Evolutionary conservation across 495 filamentous ascomycete species (phyloP).

Genomic region (Mytilinidion resinicola): DNA sequence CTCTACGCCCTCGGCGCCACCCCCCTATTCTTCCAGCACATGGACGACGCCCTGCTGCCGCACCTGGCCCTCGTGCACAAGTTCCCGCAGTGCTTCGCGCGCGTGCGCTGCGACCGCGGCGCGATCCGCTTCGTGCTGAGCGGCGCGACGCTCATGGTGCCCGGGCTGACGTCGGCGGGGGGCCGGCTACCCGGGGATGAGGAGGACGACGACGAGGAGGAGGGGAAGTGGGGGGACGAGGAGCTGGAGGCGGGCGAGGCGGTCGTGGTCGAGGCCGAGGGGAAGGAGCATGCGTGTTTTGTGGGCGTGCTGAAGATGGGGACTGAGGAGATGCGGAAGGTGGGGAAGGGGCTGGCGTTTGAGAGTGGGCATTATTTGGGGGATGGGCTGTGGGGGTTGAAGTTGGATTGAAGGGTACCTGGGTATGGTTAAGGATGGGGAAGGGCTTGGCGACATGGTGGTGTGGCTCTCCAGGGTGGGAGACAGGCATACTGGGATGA

Average conservation of each 20-base stretch:
- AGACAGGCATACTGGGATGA: not conserved
- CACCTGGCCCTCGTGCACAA: conserved; percentile 48
- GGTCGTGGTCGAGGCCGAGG: conserved; percentile 85
- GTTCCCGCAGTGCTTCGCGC: conserved; percentile 60
- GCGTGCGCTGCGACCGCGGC: conserved; percentile 76
- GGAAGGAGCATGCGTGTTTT: conserved; percentile 84
- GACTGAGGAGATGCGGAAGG: conserved; percentile 85
- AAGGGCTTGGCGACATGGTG: not conserved
- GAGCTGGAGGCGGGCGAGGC: conserved; percentile 70
- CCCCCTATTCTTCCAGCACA: conserved; percentile 87
- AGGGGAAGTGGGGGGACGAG: conserved; percentile 39
- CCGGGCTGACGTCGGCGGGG: conserved; percentile 76
- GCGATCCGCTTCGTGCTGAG: conserved; percentile 94
- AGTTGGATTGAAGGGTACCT: conserved; percentile 50
- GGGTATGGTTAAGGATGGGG: not conserved
- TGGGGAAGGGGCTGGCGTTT: conserved; percentile 86
- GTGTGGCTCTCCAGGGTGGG: not conserved
- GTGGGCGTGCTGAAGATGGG: conserved; percentile 81
- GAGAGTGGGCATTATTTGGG: conserved; percentile 91
- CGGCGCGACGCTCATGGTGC: conserved; percentile 91
- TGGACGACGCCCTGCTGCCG: conserved; percentile 69
- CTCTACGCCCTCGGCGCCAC: conserved; percentile 73
- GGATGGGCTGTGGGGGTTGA: conserved; percentile 85
- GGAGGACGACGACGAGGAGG: conserved; percentile 36
- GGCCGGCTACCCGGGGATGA: conserved; percentile 63